These are phyloP conservation scores for Leishmania mexicana DNA, from an alignment of 208 protist species.

Conservation along the genomic window DNA sequence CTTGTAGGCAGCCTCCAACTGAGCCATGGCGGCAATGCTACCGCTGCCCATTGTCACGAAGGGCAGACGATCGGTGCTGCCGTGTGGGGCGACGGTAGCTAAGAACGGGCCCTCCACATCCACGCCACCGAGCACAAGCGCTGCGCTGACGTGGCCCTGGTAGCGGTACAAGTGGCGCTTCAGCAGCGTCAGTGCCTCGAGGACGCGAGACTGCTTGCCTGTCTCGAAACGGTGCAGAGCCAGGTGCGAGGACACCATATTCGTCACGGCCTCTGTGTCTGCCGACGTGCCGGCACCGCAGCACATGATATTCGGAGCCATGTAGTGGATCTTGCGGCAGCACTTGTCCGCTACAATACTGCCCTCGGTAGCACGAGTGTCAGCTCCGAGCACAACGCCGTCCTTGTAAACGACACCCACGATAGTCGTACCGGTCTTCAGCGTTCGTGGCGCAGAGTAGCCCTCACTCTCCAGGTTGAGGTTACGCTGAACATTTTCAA, in stretches of 20 bases:
- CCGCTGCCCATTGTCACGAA: slow-evolving; percentile 99
- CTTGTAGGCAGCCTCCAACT: slow-evolving; percentile 98
- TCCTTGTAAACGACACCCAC: slow-evolving; percentile 98
- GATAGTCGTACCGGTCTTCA: slow-evolving; percentile 99
- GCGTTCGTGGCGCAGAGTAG: slow-evolving; percentile 70
- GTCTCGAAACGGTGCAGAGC: slow-evolving; percentile 95
- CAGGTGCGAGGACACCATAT: slow-evolving; percentile 95
- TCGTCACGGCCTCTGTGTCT: slow-evolving; percentile 97
- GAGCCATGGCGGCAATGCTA: slow-evolving; percentile 98
- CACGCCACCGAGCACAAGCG: slow-evolving; percentile 99
- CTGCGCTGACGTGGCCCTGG: slow-evolving; percentile 98
- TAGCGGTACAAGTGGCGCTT: slow-evolving; percentile 98
- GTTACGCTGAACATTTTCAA: slow-evolving; percentile 94
- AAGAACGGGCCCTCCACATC: slow-evolving; percentile 97
- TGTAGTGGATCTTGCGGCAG: slow-evolving; percentile 99
- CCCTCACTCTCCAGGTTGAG: slow-evolving; percentile 80
- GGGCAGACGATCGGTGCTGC: slow-evolving; percentile 96
- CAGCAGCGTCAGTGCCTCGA: slow-evolving; percentile 97
- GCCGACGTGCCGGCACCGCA: slow-evolving; percentile 99
- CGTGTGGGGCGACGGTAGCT: slow-evolving; percentile 98
- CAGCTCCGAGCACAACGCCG: slow-evolving; percentile 99
- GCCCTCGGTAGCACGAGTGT: slow-evolving; percentile 99
- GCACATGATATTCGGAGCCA: slow-evolving; percentile 99
- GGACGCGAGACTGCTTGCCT: slow-evolving; percentile 95
- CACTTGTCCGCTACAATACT: slow-evolving; percentile 99